Conservation (phyloP, 2,329 filamentous ascomycete species). For the Sporothrix curviconia region DNA sequence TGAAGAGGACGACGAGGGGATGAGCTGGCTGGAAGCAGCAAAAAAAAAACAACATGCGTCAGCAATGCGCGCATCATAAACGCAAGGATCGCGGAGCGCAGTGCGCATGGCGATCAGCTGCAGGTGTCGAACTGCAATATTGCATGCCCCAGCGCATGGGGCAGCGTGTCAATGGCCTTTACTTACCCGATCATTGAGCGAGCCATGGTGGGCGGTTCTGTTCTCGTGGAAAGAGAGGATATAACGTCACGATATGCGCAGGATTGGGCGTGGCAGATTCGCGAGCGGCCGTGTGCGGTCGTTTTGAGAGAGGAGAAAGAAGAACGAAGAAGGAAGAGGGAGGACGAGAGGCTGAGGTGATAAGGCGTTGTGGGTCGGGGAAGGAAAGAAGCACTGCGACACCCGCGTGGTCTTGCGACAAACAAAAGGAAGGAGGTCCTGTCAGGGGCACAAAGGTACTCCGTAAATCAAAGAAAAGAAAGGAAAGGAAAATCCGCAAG, state of each 20-base stretch:
- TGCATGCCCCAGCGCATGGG: not conserved
- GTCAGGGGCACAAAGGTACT: no score
- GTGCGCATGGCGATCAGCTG: not conserved
- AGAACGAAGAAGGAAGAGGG: not conserved
- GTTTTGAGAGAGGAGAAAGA: not conserved
- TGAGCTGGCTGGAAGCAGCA: constrained; percentile 42
- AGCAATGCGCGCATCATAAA: not conserved
- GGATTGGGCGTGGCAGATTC: not conserved
- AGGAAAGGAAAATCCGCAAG: not conserved
- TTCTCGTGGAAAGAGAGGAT: not conserved
- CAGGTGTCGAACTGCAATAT: not conserved
- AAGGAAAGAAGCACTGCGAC: not conserved
- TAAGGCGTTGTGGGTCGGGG: not conserved
- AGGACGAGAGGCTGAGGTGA: not conserved
- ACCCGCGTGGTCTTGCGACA: not conserved
- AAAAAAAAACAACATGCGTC: not conserved
- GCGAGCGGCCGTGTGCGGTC: not conserved
- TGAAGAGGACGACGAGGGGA: constrained; percentile 62
- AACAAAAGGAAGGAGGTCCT: not conserved
- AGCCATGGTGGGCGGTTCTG: not conserved
- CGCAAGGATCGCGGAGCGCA: not conserved
- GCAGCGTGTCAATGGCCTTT: not conserved
- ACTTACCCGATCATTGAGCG: constrained; percentile 6
- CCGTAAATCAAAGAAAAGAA: not conserved
- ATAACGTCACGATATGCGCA: not conserved